Evolutionary conservation across 352 stramenopile species (phyloP).

Genomic region (Thalassiosira mediterranea): DNA sequence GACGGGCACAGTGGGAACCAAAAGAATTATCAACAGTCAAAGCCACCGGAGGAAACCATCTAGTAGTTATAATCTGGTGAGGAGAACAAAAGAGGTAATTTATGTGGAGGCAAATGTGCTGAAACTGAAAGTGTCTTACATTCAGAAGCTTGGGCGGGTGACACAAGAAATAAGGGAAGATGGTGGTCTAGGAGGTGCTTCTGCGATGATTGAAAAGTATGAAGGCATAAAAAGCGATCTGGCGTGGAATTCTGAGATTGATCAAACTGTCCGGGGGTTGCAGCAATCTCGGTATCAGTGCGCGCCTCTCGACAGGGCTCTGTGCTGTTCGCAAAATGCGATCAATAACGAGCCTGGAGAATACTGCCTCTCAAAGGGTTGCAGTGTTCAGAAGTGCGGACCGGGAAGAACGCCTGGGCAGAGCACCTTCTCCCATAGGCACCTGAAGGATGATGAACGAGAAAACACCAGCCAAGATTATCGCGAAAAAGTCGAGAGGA

Average conservation of each 20-base stretch:
- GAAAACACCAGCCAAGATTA: neutral
- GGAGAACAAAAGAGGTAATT: neutral
- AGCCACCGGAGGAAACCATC: too few species aligned
- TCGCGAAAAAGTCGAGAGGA: neutral
- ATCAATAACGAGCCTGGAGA: constrained; percentile 8
- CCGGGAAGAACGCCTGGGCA: neutral
- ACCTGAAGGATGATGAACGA: neutral
- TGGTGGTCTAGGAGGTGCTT: constrained; percentile 2
- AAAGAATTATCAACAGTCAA: too few species aligned
- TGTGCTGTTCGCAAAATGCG: constrained; percentile 15
- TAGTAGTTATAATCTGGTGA: too few species aligned
- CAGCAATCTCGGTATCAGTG: constrained; percentile 4
- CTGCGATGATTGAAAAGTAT: constrained; percentile 10
- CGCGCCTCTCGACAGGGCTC: constrained; percentile 6
- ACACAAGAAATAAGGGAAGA: neutral
- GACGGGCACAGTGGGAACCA: too few species aligned
- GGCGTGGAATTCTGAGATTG: neutral
- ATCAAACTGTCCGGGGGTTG: neutral
- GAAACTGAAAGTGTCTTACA: neutral
- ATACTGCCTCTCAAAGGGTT: constrained; percentile 8
- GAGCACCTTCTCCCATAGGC: neutral
- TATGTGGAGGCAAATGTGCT: neutral
- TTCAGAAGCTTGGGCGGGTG: neutral
- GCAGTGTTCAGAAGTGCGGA: constrained; percentile 6
- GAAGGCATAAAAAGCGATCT: neutral